Percentiles rank a stretch among this genome's conserved stretches.
Evolutionary conservation across 768 basidiomycete species (phyloP).

Genomic region (Termitomyces sp.): DNA sequence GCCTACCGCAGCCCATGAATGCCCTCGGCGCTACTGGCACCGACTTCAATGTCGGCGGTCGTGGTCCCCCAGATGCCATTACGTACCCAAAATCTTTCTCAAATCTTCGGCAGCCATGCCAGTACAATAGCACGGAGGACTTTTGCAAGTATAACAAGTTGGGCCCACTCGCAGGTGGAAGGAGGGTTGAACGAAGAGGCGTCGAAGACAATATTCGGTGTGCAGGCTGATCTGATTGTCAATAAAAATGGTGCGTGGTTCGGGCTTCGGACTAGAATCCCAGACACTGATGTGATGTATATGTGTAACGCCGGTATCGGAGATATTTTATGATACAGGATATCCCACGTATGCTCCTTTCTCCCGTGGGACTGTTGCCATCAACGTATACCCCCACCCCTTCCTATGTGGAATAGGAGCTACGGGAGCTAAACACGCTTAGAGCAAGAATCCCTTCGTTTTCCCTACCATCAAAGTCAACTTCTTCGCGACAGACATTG

Average conservation of each 20-base stretch:
- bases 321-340: conserved; percentile 42
- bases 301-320: conserved; percentile 38
- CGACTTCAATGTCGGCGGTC: conserved; percentile 34
- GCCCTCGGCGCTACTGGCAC: no score
- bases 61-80: conserved; percentile 42
- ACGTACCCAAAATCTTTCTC: conserved; percentile 46
- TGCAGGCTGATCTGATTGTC: conserved; percentile 43
- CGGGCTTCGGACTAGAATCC: conserved; percentile 14
- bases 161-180: conserved; percentile 38
- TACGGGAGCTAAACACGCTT: neutral
- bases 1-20: conserved; percentile 30
- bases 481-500: conserved; percentile 46
- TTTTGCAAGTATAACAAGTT: conserved; percentile 28
- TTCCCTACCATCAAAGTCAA: conserved; percentile 43
- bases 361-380: conserved; percentile 44
- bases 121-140: conserved; percentile 29
- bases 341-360: conserved; percentile 42
- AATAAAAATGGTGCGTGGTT: conserved; percentile 33
- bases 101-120: conserved; percentile 34
- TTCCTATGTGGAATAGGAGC: neutral
- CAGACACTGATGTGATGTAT: neutral
- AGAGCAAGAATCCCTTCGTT: conserved; percentile 43
- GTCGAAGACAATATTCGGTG: conserved; percentile 33
- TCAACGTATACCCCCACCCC: conserved; percentile 39
- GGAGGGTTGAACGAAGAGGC: conserved; percentile 34